Evolutionary conservation across 2,329 filamentous ascomycete genomes (phyloP).

Genomic region (Sarocladium brachiariae): DNA sequence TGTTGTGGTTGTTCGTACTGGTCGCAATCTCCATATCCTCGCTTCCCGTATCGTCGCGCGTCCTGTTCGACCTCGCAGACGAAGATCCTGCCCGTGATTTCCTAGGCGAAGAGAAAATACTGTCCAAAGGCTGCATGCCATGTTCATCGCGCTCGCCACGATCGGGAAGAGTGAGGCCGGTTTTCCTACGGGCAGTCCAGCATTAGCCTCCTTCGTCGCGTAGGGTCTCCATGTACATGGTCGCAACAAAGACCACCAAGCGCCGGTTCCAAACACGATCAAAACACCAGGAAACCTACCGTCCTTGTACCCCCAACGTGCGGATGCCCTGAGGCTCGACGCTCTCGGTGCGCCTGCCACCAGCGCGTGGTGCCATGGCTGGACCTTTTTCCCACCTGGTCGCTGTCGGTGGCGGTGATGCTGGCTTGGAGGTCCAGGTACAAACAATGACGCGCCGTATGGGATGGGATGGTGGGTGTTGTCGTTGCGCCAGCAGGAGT

Average conservation of each 20-base stretch:
- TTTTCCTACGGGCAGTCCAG: constrained; percentile 58
- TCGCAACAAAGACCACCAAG: too few species aligned
- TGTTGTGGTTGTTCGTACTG: constrained; percentile 29
- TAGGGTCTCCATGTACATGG: background rate
- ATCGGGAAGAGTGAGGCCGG: constrained; percentile 75
- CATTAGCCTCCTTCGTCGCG: background rate
- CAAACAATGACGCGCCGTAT: too few species aligned
- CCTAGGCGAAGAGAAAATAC: constrained; percentile 81
- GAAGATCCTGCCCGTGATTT: constrained; percentile 30
- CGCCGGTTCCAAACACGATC: too few species aligned
- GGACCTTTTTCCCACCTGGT: background rate
- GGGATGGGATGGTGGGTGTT: background rate
- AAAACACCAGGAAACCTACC: constrained; percentile 22
- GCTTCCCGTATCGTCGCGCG: constrained; percentile 24
- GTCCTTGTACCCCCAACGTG: constrained; percentile 29
- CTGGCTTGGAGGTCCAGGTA: background rate
- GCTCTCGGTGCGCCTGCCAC: constrained; percentile 22
- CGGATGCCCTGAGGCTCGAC: constrained; percentile 26
- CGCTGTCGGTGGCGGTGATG: background rate
- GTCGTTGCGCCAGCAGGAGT: background rate
- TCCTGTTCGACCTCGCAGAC: constrained; percentile 15
- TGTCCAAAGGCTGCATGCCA: constrained; percentile 82
- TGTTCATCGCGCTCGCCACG: constrained; percentile 78
- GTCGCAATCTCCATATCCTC: constrained; percentile 48
- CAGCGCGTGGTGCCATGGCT: constrained; percentile 17